Percentiles rank a stretch among this genome's conserved stretches.
Evolutionary conservation across 2,329 filamentous ascomycete genomes (phyloP).

Genomic region (Hymenoscyphus occultus): DNA sequence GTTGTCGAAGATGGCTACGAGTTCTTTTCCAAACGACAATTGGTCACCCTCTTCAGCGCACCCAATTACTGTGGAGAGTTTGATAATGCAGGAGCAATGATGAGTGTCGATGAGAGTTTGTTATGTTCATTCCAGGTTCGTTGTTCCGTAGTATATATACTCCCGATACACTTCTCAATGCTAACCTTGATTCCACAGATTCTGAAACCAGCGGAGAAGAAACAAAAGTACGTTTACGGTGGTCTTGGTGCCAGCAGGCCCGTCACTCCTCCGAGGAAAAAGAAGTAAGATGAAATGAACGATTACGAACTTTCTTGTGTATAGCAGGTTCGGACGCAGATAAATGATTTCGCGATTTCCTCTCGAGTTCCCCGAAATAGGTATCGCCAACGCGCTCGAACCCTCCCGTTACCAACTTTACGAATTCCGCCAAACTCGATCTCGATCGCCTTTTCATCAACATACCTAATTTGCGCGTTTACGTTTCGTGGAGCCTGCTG

Average conservation of each 20-base stretch:
- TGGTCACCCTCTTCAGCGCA: constrained; percentile 96
- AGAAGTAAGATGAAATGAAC: constrained; percentile 59
- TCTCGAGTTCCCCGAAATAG: constrained; percentile 28
- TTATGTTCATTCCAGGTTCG: constrained; percentile 96
- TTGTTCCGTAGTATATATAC: constrained; percentile 6
- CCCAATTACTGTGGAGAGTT: constrained; percentile 99
- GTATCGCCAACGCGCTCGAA: constrained; percentile 29
- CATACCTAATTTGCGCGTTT: constrained; percentile 33
- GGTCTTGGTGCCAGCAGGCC: constrained; percentile 68
- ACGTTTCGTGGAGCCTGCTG: constrained; percentile 23
- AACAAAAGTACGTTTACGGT: constrained; percentile 97
- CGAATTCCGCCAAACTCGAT: constrained; percentile 25
- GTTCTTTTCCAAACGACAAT: constrained; percentile 97
- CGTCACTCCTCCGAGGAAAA: constrained; percentile 69
- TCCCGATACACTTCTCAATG: not conserved
- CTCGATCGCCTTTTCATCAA: constrained; percentile 22
- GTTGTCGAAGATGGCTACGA: constrained; percentile 99
- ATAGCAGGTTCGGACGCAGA: constrained; percentile 94
- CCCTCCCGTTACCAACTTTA: constrained; percentile 21
- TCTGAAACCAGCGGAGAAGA: constrained; percentile 99
- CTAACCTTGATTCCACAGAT: constrained; percentile 58
- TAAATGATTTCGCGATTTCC: constrained; percentile 48
- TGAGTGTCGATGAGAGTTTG: constrained; percentile 98
- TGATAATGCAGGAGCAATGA: constrained; percentile 99
- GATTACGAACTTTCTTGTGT: constrained; percentile 66